A percentile compares a stretch with the other conserved stretches of the same genome.
phyloP scores from a whole-genome alignment of 1,284 basidiomycete species.

The Cutaneotrichosporon dermatis region DNA sequence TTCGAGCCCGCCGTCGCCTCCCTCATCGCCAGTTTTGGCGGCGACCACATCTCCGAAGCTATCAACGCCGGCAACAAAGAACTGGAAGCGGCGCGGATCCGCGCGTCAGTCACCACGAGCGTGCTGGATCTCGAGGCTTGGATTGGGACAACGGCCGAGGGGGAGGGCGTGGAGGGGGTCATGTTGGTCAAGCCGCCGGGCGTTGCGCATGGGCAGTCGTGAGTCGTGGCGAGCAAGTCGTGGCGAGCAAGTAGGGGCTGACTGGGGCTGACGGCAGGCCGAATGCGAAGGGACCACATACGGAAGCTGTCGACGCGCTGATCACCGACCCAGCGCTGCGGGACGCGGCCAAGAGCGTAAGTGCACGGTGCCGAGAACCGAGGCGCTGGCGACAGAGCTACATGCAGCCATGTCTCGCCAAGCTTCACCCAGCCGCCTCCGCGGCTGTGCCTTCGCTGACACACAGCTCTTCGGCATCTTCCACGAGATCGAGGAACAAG shows the following conservation, averaged over 20 bases:
- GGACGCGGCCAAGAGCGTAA: background rate
- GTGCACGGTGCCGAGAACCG: background rate
- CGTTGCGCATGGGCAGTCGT: slow-evolving; percentile 16
- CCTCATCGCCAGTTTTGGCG: slow-evolving; percentile 3
- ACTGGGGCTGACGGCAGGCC: slow-evolving; percentile 2
- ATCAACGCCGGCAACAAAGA: slow-evolving; percentile 4
- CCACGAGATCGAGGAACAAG: slow-evolving; percentile 8
- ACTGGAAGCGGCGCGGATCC: background rate
- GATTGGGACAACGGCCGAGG: slow-evolving; percentile 1
- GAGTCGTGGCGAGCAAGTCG: background rate
- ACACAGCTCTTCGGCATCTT: slow-evolving; percentile 6
- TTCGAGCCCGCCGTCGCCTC: background rate
- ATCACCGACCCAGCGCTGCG: background rate
- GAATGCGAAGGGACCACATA: slow-evolving; percentile 10
- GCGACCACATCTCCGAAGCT: slow-evolving; percentile 1
- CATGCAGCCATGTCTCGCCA: no score
- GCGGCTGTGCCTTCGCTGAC: background rate
- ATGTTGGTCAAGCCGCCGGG: slow-evolving; percentile 17
- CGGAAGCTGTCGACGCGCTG: background rate
- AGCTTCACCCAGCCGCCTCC: no score
- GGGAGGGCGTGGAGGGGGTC: slow-evolving; percentile 4
- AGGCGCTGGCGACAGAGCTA: no score
- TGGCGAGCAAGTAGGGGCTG: background rate
- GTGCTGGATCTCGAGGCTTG: slow-evolving; percentile 12
- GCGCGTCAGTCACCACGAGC: slow-evolving; percentile 1